Percentiles rank a stretch among this genome's conserved stretches.
phyloP scores from a whole-genome alignment of 768 basidiomycete genomes.

The Cystofilobasidium bisporidii region DNA sequence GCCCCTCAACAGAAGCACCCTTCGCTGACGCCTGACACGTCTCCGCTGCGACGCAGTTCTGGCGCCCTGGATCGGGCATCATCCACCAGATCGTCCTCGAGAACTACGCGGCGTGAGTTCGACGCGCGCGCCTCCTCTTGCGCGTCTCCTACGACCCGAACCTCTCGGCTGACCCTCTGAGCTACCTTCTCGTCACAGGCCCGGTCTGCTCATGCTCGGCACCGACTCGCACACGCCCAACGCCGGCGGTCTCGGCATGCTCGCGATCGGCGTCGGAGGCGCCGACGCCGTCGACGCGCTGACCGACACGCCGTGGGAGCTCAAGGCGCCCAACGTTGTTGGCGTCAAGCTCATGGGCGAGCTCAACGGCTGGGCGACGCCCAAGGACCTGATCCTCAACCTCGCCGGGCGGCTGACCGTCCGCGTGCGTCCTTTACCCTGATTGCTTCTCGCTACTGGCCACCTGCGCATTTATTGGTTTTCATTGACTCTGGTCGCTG shows the following conservation, averaged over 20 bases:
- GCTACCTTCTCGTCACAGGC: neutral
- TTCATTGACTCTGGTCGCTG: too few relatives aligned
- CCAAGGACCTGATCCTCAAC: constrained; percentile 92
- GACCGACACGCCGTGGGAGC: constrained; percentile 96
- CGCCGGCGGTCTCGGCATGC: constrained; percentile 88
- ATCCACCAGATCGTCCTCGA: constrained; percentile 96
- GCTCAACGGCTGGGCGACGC: constrained; percentile 81
- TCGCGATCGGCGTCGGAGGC: constrained; percentile 98
- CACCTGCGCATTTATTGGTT: too few relatives aligned
- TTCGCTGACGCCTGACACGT: too few relatives aligned
- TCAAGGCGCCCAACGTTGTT: constrained; percentile 77
- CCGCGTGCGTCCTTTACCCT: constrained; percentile 48
- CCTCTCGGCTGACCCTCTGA: constrained; percentile 15
- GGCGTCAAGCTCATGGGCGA: constrained; percentile 80
- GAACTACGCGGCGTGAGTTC: constrained; percentile 93
- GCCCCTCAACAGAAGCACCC: too few relatives aligned
- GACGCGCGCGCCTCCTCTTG: too few relatives aligned
- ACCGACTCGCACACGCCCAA: constrained; percentile 95
- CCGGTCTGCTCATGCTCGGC: constrained; percentile 33
- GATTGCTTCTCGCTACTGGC: neutral
- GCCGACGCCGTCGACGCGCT: constrained; percentile 97
- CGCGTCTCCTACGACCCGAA: neutral
- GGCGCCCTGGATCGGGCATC: constrained; percentile 74
- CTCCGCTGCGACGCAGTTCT: constrained; percentile 47
- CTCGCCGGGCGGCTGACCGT: constrained; percentile 90